Percentiles rank a stretch among this genome's conserved stretches.
Evolutionary conservation across 257 asterid genomes (phyloP).

Genomic region (Nicotiana tomentosiformis): DNA sequence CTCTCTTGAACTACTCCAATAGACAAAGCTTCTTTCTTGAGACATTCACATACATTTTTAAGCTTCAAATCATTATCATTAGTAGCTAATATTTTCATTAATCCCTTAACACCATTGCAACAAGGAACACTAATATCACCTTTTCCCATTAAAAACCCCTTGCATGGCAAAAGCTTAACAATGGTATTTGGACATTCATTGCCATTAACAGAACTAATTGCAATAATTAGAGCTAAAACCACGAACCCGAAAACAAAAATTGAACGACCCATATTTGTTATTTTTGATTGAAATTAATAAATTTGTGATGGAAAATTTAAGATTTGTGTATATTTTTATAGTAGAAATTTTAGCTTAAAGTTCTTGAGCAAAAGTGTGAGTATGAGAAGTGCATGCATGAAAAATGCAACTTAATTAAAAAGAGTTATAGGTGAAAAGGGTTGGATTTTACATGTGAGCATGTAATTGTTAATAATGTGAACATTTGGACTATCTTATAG

Average conservation of each 20-base stretch:
- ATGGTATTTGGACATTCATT: conserved; percentile 9
- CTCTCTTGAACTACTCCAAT: conserved; percentile 1
- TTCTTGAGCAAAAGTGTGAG: neutral
- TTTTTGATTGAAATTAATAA: neutral
- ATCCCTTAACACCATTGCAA: conserved; percentile 2
- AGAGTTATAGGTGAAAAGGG: neutral
- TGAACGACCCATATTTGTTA: neutral
- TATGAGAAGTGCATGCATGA: neutral
- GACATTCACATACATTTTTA: neutral
- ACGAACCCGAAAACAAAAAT: neutral
- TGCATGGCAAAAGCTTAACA: conserved; percentile 12
- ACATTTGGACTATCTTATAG: neutral
- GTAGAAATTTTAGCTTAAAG: neutral
- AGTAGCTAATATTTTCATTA: neutral
- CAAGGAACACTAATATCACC: neutral
- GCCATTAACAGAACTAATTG: neutral
- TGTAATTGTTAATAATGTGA: neutral
- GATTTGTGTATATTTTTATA: neutral
- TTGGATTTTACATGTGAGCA: neutral
- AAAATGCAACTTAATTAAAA: neutral
- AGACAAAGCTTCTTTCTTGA: conserved; percentile 5
- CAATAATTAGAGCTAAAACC: neutral
- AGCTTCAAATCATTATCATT: neutral
- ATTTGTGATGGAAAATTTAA: neutral
- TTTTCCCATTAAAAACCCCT: neutral